These are phyloP conservation scores for Planoprotostelium fungivorum DNA, from an alignment of 78 protist genomes.

Conservation along the genomic window DNA sequence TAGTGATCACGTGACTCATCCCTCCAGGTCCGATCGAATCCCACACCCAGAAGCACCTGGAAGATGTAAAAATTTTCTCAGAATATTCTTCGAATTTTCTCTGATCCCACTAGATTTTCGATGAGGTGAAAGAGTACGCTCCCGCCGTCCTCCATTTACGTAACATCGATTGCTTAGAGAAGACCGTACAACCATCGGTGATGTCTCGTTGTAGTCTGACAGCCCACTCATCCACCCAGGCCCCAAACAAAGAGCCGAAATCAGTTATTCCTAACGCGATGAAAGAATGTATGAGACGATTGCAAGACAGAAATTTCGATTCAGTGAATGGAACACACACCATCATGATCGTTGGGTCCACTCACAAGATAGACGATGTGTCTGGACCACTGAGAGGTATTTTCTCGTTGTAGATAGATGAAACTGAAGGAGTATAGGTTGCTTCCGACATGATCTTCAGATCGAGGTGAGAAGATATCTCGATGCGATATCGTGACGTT, in stretches of 20 bases:
- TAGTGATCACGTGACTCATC: no score
- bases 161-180: not conserved
- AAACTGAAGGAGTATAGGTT: not conserved
- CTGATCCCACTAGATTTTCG: constrained; percentile 11
- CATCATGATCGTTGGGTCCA: constrained; percentile 32
- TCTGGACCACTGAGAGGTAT: constrained; percentile 39
- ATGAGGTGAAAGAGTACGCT: constrained; percentile 44
- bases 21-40: not conserved
- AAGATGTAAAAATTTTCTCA: not conserved
- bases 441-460: constrained; percentile 56
- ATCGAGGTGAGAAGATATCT: constrained; percentile 15
- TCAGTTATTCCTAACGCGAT: constrained; percentile 21
- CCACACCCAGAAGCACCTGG: not conserved
- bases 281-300: constrained; percentile 4
- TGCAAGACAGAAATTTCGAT: constrained; percentile 3
- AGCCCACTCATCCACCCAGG: no score
- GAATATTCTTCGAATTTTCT: not conserved
- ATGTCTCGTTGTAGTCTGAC: no score
- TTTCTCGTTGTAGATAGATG: not conserved
- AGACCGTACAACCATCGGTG: not conserved
- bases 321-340: constrained; percentile 5
- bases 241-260: constrained; percentile 6
- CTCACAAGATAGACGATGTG: constrained; percentile 33
- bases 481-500: constrained; percentile 9
- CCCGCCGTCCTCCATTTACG: not conserved